These are phyloP conservation scores for Candida sojae DNA, from an alignment of 1,139 yeast genomes.

Conservation along the genomic window DNA sequence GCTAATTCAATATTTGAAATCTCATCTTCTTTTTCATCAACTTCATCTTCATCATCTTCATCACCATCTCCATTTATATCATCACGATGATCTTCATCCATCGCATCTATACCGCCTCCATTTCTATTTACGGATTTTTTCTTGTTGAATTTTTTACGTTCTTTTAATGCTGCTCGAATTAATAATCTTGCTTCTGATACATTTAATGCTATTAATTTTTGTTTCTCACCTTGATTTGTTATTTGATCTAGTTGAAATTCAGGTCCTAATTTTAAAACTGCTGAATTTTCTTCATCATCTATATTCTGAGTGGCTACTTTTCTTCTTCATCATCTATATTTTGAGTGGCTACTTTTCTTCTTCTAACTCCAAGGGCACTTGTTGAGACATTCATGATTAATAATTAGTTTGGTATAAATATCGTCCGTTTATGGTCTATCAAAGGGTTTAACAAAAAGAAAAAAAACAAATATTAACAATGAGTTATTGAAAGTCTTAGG, in stretches of 20 bases:
- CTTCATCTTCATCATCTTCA: constrained; percentile 40
- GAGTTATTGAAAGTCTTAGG: too few species aligned
- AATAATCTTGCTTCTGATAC: constrained; percentile 86
- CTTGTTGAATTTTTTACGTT: constrained; percentile 49
- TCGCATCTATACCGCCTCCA: constrained; percentile 11
- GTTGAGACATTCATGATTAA: constrained; percentile 79
- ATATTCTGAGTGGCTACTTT: constrained; percentile 59
- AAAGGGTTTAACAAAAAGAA: neutral
- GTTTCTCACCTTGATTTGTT: constrained; percentile 77
- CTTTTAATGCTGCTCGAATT: constrained; percentile 86
- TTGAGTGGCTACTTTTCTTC: constrained; percentile 61
- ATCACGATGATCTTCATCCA: constrained; percentile 5
- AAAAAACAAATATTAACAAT: too few species aligned
- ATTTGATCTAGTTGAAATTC: constrained; percentile 84
- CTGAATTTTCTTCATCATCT: constrained; percentile 88
- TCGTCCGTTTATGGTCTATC: neutral
- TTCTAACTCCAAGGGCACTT: constrained; percentile 81
- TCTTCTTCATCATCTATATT: constrained; percentile 72
- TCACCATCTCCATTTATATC: constrained; percentile 23
- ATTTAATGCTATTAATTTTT: constrained; percentile 80
- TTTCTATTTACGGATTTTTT: constrained; percentile 11
- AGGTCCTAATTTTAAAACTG: constrained; percentile 83
- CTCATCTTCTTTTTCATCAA: constrained; percentile 57
- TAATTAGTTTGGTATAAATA: neutral
- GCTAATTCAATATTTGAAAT: constrained; percentile 71